Conservation (phyloP, 331 rosid species). For the Quercus phellos region DNA sequence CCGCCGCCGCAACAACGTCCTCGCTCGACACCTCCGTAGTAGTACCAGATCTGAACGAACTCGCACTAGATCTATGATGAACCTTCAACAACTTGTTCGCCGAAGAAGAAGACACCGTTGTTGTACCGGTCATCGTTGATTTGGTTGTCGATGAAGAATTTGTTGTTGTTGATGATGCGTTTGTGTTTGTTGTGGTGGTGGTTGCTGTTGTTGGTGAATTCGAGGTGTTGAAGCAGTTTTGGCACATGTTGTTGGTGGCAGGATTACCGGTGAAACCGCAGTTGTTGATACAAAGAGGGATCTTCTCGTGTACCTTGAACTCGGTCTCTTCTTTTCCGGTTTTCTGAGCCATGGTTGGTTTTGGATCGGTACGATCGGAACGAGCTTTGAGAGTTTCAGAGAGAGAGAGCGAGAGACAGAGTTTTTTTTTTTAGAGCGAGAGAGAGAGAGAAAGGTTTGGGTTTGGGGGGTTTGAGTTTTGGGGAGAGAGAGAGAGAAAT, state of each 20-base stretch:
- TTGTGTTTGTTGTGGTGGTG: no score
- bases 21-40: slow-evolving; percentile 10
- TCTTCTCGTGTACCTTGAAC: slow-evolving; percentile 70
- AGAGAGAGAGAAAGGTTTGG: not conserved
- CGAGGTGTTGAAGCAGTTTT: slow-evolving; percentile 69
- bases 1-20: not conserved
- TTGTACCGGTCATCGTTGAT: not conserved
- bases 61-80: slow-evolving; percentile 51
- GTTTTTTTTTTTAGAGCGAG: not conserved
- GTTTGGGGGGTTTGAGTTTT: not conserved
- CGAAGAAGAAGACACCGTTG: slow-evolving; percentile 27
- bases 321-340: slow-evolving; percentile 86
- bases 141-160: slow-evolving; percentile 30
- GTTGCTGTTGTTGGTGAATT: slow-evolving; percentile 28
- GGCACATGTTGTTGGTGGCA: slow-evolving; percentile 86
- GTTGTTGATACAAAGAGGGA: slow-evolving; percentile 71
- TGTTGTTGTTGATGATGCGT: slow-evolving; percentile 31
- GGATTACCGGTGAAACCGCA: slow-evolving; percentile 78
- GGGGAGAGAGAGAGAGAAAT: slow-evolving; percentile 9
- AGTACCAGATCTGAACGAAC: slow-evolving; percentile 23
- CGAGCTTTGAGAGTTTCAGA: not conserved
- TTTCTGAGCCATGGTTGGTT: slow-evolving; percentile 60
- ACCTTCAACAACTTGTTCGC: slow-evolving; percentile 14
- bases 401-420: not conserved
- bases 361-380: no score